Percentiles rank a stretch among this genome's conserved stretches.
Conservation (phyloP, 306 rosid genomes). For the Lathyrus oleraceus region DNA sequence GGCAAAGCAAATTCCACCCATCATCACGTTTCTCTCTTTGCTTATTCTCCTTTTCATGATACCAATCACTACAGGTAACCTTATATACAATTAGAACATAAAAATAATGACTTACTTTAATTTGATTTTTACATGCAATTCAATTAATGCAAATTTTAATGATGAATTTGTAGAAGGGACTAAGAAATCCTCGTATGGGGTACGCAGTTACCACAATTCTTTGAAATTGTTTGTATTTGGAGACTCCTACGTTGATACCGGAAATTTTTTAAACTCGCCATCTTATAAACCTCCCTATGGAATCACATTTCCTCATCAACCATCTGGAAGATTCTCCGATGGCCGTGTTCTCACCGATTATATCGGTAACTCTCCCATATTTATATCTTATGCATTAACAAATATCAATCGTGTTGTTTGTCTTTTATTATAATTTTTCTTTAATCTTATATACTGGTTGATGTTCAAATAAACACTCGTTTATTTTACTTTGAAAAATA, state of each 20-base stretch:
- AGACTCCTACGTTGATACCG: slow-evolving; percentile 57
- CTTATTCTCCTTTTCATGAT: not conserved
- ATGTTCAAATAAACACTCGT: too few species aligned
- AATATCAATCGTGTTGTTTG: too few species aligned
- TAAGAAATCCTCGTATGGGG: not conserved
- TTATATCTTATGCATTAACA: too few species aligned
- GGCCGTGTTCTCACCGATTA: slow-evolving; percentile 60
- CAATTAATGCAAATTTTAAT: not conserved
- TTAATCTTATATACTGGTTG: too few species aligned
- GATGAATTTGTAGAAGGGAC: slow-evolving; percentile 26
- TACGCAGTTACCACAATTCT: not conserved
- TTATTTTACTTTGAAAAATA: not conserved
- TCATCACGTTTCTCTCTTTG: not conserved
- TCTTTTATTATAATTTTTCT: too few species aligned
- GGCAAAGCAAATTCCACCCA: not conserved
- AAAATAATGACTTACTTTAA: not conserved
- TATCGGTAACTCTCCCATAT: slow-evolving; percentile 43
- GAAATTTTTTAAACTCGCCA: slow-evolving; percentile 41
- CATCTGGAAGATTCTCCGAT: slow-evolving; percentile 58
- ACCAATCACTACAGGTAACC: not conserved
- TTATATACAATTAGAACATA: not conserved
- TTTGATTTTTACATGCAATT: not conserved
- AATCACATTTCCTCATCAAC: slow-evolving; percentile 52
- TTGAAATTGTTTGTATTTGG: slow-evolving; percentile 56
- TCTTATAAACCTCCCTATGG: slow-evolving; percentile 52